Base-by-base conservation (phyloP, 169 alveolate species). In the Plasmodium gonderi region DNA sequence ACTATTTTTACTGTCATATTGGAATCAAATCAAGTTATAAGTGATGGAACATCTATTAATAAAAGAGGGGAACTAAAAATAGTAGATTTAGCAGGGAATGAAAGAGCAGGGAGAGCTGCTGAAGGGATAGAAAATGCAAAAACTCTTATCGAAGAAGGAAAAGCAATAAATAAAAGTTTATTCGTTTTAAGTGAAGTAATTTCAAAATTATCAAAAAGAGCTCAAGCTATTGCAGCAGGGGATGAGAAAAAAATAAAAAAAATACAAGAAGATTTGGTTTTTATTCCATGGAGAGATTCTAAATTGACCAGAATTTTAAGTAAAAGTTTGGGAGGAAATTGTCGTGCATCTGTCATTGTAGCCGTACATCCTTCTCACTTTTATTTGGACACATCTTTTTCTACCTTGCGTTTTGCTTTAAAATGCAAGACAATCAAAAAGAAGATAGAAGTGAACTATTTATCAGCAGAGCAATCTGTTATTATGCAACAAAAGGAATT, bases 241-340 rank as follows among this genome's bases (percentile, higher is more conserved):
- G 94, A 90, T 77, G 94, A 90, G n/a, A 90, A 80, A 49, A 91
- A 89, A 40, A 51, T 85, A 8, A 87, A 80, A 91, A 91, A 91
- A 75, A 87, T 78, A 42, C 95, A 79, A 26, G 97, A 93, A 29
- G 95, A 95, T 89, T 93, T 92, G 33, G 94, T 95, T 68, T 94
- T 91, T 47, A 91, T 95, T 11, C 97, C 97, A 36, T 95, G 96
- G 96, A 91, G 97, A 31, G 97, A 95, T 89, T 95, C 97, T n/a
- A 95, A 95, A 49, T 93, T 95, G 75, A 95, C 97, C 12, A 79
- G 97, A 78, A 91, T 95, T 51, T 91, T 95, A 38, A 92, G 94
- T 33, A 95, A 93, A 91, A 68, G 95, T 74, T 72, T 95, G 54
- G 97, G 97, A 51, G 97, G 97, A 20, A 95, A 95, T 91, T 90